These are phyloP conservation scores for Rubia yunnanensis DNA, from an alignment of 257 asterid genomes.

Conservation along the genomic window DNA sequence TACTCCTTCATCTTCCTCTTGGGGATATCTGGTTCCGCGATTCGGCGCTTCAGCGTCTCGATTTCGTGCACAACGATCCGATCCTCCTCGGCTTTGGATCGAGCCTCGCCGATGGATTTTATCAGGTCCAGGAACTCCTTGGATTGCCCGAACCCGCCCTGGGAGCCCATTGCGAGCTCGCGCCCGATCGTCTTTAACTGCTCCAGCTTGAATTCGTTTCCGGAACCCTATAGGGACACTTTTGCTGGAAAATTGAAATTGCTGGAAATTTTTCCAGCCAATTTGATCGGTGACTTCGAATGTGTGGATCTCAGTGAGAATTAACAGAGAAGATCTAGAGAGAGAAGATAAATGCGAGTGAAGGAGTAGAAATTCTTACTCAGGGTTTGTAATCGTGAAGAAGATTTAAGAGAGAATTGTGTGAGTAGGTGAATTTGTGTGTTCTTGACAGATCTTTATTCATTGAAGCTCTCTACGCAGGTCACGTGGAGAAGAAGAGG, in stretches of 20 bases:
- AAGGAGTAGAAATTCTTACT: neutral
- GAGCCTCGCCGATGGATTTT: conserved; percentile 90
- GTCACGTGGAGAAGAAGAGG: neutral
- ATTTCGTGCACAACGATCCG: conserved; percentile 85
- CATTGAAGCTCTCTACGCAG: neutral
- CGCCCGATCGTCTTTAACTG: conserved; percentile 86
- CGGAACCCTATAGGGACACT: neutral
- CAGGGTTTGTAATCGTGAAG: neutral
- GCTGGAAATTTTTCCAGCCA: conserved; percentile 8
- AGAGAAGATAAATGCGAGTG: neutral
- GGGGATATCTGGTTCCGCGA: conserved; percentile 66
- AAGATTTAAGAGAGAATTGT: conserved; percentile 6
- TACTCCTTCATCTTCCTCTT: conserved; percentile 89
- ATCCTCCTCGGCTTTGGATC: conserved; percentile 97
- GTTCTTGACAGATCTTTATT: neutral
- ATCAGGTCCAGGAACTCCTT: conserved; percentile 90
- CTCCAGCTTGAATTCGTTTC: conserved; percentile 48
- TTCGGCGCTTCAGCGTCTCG: conserved; percentile 65
- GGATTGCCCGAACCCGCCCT: conserved; percentile 82
- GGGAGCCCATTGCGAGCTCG: conserved; percentile 99
- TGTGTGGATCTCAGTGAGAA: conserved; percentile 4
- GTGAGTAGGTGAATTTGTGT: neutral
- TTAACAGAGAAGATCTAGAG: neutral
- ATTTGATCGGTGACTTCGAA: neutral
- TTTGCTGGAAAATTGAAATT: neutral